A percentile compares a stretch with the other conserved stretches of the same genome.
These are phyloP conservation scores for Skeletonema marinoi DNA, from an alignment of 108 stramenopile species.

Conservation along the genomic window DNA sequence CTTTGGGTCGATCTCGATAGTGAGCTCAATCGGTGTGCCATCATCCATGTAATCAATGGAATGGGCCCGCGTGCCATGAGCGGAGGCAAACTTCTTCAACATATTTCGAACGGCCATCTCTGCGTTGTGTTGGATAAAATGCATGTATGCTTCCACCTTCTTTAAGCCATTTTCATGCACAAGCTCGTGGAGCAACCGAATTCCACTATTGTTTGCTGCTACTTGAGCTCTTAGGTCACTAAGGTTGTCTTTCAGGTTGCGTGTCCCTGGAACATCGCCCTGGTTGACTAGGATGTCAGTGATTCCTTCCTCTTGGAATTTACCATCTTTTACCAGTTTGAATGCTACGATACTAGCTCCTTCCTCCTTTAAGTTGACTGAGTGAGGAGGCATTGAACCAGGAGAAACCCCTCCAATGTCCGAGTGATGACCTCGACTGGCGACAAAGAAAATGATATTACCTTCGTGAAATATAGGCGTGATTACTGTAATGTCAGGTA, in stretches of 20 bases:
- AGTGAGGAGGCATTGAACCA: conserved; percentile 92
- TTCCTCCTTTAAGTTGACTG: conserved; percentile 88
- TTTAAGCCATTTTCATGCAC: conserved; percentile 88
- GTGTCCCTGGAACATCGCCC: conserved; percentile 83
- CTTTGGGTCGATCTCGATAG: conserved; percentile 84
- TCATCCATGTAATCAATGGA: conserved; percentile 98
- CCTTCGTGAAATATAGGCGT: conserved; percentile 95
- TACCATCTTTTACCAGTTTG: conserved; percentile 91
- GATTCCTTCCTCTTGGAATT: conserved; percentile 95
- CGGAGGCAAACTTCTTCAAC: conserved; percentile 81
- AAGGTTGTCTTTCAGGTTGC: conserved; percentile 94
- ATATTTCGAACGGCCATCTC: conserved; percentile 93
- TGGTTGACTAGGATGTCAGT: conserved; percentile 89
- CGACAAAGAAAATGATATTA: conserved; percentile 94
- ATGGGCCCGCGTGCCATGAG: conserved; percentile 60
- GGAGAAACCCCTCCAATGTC: conserved; percentile 96
- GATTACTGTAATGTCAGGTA: conserved; percentile 97
- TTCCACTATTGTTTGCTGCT: conserved; percentile 97
- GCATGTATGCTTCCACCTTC: conserved; percentile 96
- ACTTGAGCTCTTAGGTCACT: conserved; percentile 97
- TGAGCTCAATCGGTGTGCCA: conserved; percentile 92
- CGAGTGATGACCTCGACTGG: conserved; percentile 96
- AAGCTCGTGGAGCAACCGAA: conserved; percentile 81
- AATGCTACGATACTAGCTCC: conserved; percentile 98
- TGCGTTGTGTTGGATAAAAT: conserved; percentile 95